Conservation (phyloP, 2,329 filamentous ascomycete species). For the Pestalotiopsis sp. region DNA sequence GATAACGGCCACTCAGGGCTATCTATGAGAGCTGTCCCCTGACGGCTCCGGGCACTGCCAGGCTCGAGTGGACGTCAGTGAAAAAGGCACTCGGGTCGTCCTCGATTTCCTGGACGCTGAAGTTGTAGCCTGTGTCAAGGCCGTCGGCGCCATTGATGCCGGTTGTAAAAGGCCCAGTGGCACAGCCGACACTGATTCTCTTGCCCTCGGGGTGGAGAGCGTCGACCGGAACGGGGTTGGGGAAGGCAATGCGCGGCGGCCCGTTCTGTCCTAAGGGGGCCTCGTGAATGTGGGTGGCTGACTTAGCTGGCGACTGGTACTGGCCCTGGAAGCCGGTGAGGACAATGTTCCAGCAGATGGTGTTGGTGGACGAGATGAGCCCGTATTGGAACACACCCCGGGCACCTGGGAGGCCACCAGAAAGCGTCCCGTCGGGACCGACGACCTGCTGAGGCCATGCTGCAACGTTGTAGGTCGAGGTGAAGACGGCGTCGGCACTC, state of each 20-base stretch:
- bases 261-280: slow-evolving; percentile 45
- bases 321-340: slow-evolving; percentile 49
- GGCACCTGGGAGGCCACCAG: slow-evolving; percentile 44
- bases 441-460: slow-evolving; percentile 53
- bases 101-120: slow-evolving; percentile 53
- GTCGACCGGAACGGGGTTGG: slow-evolving; percentile 39
- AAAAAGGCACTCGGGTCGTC: slow-evolving; percentile 52
- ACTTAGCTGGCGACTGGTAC: slow-evolving; percentile 50
- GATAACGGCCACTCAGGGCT: background rate
- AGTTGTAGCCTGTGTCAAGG: slow-evolving; percentile 39
- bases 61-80: slow-evolving; percentile 52
- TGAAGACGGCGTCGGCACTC: slow-evolving; percentile 36
- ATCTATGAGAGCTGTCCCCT: slow-evolving; percentile 45
- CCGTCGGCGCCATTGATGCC: slow-evolving; percentile 27
- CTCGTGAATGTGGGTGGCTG: slow-evolving; percentile 59
- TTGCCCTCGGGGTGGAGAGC: slow-evolving; percentile 31
- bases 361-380: slow-evolving; percentile 47
- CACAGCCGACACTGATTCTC: slow-evolving; percentile 42
- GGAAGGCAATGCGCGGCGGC: slow-evolving; percentile 53
- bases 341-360: slow-evolving; percentile 53
- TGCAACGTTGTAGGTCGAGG: slow-evolving; percentile 47
- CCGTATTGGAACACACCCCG: slow-evolving; percentile 53
- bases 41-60: slow-evolving; percentile 51
- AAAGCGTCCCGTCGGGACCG: slow-evolving; percentile 35
- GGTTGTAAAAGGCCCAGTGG: slow-evolving; percentile 37